phyloP scores from a whole-genome alignment of 2,329 filamentous ascomycete species.

The Aspergillus japonicus region DNA sequence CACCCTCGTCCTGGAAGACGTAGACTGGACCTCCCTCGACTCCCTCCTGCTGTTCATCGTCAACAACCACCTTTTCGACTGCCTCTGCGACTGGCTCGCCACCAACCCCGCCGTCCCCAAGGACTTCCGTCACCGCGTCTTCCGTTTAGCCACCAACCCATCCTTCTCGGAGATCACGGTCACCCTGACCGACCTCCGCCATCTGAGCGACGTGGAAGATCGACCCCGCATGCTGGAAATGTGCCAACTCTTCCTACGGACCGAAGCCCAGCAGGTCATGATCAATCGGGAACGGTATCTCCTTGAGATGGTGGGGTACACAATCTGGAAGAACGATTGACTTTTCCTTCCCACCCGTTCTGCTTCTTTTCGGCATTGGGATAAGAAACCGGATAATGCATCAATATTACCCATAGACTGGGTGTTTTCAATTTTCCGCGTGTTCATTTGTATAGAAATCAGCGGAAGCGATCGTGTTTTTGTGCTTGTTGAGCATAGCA shows the following conservation, averaged over 20 bases:
- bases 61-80: conserved; percentile 28
- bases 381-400: neutral
- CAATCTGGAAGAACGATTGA: conserved; percentile 1
- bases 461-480: neutral
- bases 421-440: neutral
- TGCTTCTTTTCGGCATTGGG: neutral
- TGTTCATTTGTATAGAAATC: neutral
- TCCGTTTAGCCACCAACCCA: conserved; percentile 1
- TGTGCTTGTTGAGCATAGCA: neutral
- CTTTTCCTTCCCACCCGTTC: too few relatives aligned
- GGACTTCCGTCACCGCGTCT: conserved; percentile 5
- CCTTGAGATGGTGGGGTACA: conserved; percentile 4
- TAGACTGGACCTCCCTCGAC: conserved; percentile 16
- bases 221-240: conserved; percentile 7
- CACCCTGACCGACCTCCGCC: neutral
- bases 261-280: conserved; percentile 11
- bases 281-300: conserved; percentile 14
- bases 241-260: conserved; percentile 9
- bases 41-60: conserved; percentile 27
- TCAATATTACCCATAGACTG: neutral
- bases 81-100: conserved; percentile 28
- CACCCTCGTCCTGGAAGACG: neutral
- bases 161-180: neutral
- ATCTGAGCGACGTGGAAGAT: neutral
- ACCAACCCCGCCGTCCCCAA: conserved; percentile 16